Conservation (phyloP, 768 basidiomycete genomes). For the Lactarius sanguifluus region DNA sequence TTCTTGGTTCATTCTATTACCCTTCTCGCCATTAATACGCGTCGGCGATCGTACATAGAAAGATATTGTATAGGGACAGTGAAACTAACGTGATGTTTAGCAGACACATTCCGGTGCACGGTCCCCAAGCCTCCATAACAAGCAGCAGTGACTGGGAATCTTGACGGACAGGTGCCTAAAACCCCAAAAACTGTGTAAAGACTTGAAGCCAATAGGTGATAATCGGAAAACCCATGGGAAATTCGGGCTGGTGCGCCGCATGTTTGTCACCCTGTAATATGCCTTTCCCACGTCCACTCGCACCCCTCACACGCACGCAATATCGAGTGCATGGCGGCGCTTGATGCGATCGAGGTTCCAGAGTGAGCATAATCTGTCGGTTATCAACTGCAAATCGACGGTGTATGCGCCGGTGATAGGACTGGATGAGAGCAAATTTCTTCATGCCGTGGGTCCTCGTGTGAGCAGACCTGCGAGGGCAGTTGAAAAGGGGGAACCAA, state of each 20-base stretch:
- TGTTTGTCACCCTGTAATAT: not conserved
- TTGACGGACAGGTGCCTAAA: not conserved
- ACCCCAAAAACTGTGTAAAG: not conserved
- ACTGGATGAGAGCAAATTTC: not conserved
- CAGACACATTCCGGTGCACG: not conserved
- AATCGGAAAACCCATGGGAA: not conserved
- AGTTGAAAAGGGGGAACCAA: too few species aligned
- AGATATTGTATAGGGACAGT: not conserved
- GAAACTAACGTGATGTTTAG: not conserved
- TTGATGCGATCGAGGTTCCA: constrained; percentile 10
- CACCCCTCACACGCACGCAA: constrained; percentile 2
- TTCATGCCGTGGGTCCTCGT: constrained; percentile 15
- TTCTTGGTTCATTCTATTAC: constrained; percentile 5
- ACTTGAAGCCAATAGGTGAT: not conserved
- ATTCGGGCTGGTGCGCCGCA: not conserved
- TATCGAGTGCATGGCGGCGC: constrained; percentile 6
- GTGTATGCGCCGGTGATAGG: constrained; percentile 14
- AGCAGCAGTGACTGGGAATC: not conserved
- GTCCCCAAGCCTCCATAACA: not conserved
- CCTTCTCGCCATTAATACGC: not conserved
- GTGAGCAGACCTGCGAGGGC: not conserved
- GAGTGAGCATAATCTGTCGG: constrained; percentile 1
- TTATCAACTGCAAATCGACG: constrained; percentile 12
- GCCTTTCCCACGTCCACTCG: not conserved
- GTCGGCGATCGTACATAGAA: not conserved